Percentiles rank a stretch among this genome's conserved stretches.
These are phyloP conservation scores for Aspergillus wentii DNA, from an alignment of 495 filamentous ascomycete genomes.

Conservation along the genomic window DNA sequence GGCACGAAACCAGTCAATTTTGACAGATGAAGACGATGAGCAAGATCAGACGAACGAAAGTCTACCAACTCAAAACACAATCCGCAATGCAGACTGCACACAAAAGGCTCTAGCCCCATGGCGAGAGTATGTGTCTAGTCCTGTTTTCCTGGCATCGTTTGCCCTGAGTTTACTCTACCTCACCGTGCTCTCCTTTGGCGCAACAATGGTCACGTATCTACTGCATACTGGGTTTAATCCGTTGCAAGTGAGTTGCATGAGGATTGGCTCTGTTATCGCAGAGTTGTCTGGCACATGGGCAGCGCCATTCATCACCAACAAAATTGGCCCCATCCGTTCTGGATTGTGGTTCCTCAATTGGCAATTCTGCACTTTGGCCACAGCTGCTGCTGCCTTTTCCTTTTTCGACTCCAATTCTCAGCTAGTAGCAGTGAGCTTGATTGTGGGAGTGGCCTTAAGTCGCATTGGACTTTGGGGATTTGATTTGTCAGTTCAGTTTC, in stretches of 20 bases:
- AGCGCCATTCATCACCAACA: slow-evolving; percentile 45
- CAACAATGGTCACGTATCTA: slow-evolving; percentile 58
- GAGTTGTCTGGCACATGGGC: slow-evolving; percentile 46
- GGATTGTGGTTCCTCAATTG: slow-evolving; percentile 63
- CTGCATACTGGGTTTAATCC: slow-evolving; percentile 50
- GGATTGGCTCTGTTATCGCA: slow-evolving; percentile 47
- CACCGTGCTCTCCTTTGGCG: slow-evolving; percentile 53
- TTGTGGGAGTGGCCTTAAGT: slow-evolving; percentile 50
- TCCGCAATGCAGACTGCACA: slow-evolving; percentile 1
- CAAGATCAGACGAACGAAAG: not conserved
- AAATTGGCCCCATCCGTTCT: slow-evolving; percentile 51
- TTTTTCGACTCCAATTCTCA: slow-evolving; percentile 22
- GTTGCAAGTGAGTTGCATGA: slow-evolving; percentile 46
- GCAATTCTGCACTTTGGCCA: slow-evolving; percentile 51
- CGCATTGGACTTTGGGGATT: slow-evolving; percentile 65
- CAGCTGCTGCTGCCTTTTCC: slow-evolving; percentile 35
- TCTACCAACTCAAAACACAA: not conserved
- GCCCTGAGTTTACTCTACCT: slow-evolving; percentile 52
- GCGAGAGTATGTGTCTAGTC: slow-evolving; percentile 35
- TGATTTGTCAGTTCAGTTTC: slow-evolving; percentile 59
- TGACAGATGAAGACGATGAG: not conserved
- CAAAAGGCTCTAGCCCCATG: slow-evolving; percentile 16
- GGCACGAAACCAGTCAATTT: slow-evolving; percentile 6
- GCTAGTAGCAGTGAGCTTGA: slow-evolving; percentile 40
- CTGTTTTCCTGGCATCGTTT: slow-evolving; percentile 50